Conservation (phyloP, 129 eudicot genomes). For the Pseudognaphalium luteoalbum region DNA sequence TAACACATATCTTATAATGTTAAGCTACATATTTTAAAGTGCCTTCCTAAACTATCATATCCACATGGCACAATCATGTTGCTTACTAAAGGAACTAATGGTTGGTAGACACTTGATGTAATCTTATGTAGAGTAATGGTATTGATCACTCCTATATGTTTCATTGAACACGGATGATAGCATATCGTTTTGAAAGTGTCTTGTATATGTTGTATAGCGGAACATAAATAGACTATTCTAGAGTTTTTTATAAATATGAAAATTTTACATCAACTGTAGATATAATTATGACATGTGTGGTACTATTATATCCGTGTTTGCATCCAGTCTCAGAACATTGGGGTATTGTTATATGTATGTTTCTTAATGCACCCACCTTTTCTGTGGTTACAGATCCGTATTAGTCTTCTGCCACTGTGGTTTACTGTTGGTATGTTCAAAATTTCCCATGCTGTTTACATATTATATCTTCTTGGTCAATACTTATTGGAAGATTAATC, state of each 20-base stretch:
- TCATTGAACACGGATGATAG: not conserved
- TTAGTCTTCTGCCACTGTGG: constrained; percentile 71
- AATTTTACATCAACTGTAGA: not conserved
- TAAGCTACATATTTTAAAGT: not conserved
- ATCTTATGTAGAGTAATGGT: too few species aligned
- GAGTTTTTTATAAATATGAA: not conserved
- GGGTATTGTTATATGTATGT: constrained; percentile 15
- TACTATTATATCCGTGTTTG: constrained; percentile 12
- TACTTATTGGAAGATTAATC: not conserved
- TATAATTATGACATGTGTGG: not conserved
- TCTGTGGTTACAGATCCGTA: constrained; percentile 54
- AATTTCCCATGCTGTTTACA: not conserved
- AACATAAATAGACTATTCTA: not conserved
- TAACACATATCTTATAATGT: not conserved
- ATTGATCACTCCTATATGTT: not conserved
- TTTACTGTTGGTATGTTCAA: constrained; percentile 64
- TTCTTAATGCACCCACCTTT: constrained; percentile 8
- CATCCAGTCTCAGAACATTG: not conserved
- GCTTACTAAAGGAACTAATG: too few species aligned
- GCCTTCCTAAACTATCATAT: not conserved
- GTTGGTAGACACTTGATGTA: too few species aligned
- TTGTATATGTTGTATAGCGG: not conserved
- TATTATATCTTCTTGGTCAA: constrained; percentile 15
- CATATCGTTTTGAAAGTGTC: not conserved
- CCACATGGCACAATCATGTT: not conserved